Conservation (phyloP, 768 basidiomycete species). For the Leccinellum luteum region DNA sequence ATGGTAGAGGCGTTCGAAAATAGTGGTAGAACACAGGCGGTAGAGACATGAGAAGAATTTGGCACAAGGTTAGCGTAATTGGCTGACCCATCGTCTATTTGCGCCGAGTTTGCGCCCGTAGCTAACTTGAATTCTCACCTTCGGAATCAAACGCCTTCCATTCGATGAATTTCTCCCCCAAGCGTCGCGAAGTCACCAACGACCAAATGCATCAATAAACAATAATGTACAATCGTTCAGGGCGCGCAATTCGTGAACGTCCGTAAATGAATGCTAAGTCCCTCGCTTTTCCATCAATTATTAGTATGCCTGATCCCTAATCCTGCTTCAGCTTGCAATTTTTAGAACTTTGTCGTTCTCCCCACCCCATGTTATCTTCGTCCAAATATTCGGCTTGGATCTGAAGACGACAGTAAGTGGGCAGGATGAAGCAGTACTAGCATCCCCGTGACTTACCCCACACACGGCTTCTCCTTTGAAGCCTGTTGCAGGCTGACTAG, state of each 20-base stretch:
- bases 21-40: constrained; percentile 75
- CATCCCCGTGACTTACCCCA: constrained; percentile 13
- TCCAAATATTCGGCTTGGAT: constrained; percentile 25
- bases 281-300: background rate
- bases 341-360: constrained; percentile 9
- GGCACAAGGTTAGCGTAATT: background rate
- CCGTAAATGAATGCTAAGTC: background rate
- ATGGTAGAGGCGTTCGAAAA: constrained; percentile 78
- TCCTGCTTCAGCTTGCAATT: constrained; percentile 3
- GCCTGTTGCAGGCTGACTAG: constrained; percentile 10
- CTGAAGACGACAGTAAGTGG: constrained; percentile 7
- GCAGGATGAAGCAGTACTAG: background rate
- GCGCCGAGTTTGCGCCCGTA: background rate
- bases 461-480: constrained; percentile 18
- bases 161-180: background rate
- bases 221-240: background rate
- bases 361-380: constrained; percentile 30
- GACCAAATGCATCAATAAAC: background rate
- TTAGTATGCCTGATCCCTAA: background rate
- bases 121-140: background rate
- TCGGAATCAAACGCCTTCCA: background rate
- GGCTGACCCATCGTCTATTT: background rate
- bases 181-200: background rate
- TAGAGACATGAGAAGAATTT: constrained; percentile 26
- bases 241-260: background rate